Conservation (phyloP, 106 monocot species). For the Alisma plantagoaquatica region DNA sequence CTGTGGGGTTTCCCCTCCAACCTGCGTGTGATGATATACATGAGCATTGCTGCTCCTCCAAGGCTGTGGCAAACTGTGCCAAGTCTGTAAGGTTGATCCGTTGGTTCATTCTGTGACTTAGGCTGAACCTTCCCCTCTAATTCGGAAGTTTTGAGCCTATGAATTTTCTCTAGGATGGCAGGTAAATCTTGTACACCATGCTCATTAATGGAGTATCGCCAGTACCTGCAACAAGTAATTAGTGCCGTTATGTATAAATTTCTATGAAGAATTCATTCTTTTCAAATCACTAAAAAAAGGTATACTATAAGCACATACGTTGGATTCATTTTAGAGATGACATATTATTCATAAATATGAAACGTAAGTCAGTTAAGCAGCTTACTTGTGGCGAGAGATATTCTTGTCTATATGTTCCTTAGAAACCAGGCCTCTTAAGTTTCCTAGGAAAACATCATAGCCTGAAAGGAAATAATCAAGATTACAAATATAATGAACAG, state of each 20-base stretch:
- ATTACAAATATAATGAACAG: no score
- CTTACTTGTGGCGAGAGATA: slow-evolving; percentile 80
- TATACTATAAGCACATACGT: no score
- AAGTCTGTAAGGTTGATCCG: slow-evolving; percentile 60
- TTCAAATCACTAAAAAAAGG: no score
- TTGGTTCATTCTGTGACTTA: slow-evolving; percentile 7
- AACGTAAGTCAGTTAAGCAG: not conserved
- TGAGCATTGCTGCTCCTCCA: slow-evolving; percentile 90
- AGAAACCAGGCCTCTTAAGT: slow-evolving; percentile 86
- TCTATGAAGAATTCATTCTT: no score
- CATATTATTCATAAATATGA: not conserved
- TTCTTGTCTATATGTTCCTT: slow-evolving; percentile 86
- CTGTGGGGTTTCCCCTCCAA: slow-evolving; percentile 59
- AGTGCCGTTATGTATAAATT: no score
- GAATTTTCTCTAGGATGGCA: slow-evolving; percentile 83
- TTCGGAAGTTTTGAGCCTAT: slow-evolving; percentile 80
- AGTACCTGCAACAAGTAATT: slow-evolving; percentile 87
- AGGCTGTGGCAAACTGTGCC: slow-evolving; percentile 78
- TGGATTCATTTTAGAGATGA: no score
- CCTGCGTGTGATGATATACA: slow-evolving; percentile 67
- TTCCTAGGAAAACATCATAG: slow-evolving; percentile 96
- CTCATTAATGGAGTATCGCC: slow-evolving; percentile 96
- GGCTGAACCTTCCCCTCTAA: slow-evolving; percentile 9
- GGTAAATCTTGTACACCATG: slow-evolving; percentile 85
- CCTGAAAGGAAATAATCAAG: slow-evolving; percentile 40